A percentile compares a stretch with the other conserved stretches of the same genome.
phyloP scores from a whole-genome alignment of 805 yeast genomes.

The Starmerella vaccinii region DNA sequence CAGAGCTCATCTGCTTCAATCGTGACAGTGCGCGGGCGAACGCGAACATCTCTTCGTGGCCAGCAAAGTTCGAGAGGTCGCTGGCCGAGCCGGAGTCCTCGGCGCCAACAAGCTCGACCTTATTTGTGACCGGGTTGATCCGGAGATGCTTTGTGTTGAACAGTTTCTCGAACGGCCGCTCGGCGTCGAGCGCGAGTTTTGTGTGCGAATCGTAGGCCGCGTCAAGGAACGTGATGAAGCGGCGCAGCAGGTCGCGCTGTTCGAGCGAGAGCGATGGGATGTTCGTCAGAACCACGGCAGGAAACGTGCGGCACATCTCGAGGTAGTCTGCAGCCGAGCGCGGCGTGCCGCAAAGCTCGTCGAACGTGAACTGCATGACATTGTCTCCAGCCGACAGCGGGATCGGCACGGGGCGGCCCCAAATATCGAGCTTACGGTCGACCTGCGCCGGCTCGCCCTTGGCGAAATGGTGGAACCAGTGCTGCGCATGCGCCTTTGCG shows the following conservation, averaged over 20 bases:
- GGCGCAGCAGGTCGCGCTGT: slow-evolving; percentile 71
- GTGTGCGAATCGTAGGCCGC: slow-evolving; percentile 92
- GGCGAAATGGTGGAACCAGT: slow-evolving; percentile 75
- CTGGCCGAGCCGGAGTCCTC: slow-evolving; percentile 47
- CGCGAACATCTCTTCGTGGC: slow-evolving; percentile 94
- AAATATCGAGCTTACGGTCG: slow-evolving; percentile 41
- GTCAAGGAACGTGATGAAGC: slow-evolving; percentile 90
- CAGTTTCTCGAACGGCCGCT: slow-evolving; percentile 69
- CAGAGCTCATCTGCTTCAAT: slow-evolving; percentile 85
- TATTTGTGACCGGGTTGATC: slow-evolving; percentile 30
- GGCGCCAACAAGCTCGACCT: slow-evolving; percentile 21
- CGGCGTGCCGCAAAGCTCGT: slow-evolving; percentile 76
- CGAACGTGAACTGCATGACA: slow-evolving; percentile 84
- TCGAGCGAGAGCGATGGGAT: slow-evolving; percentile 75
- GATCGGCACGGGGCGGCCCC: slow-evolving; percentile 78
- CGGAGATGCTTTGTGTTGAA: slow-evolving; percentile 62
- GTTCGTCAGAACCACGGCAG: slow-evolving; percentile 78
- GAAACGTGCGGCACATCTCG: slow-evolving; percentile 64
- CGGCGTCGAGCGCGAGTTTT: slow-evolving; percentile 78
- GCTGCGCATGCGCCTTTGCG: slow-evolving; percentile 52
- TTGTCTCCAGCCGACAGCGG: slow-evolving; percentile 66
- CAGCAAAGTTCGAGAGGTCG: slow-evolving; percentile 44
- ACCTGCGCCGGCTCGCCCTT: slow-evolving; percentile 34
- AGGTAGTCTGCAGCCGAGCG: slow-evolving; percentile 92
- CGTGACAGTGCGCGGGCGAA: slow-evolving; percentile 91